phyloP scores from a whole-genome alignment of 352 stramenopile genomes.

The Thalassiosira mediterranea region DNA sequence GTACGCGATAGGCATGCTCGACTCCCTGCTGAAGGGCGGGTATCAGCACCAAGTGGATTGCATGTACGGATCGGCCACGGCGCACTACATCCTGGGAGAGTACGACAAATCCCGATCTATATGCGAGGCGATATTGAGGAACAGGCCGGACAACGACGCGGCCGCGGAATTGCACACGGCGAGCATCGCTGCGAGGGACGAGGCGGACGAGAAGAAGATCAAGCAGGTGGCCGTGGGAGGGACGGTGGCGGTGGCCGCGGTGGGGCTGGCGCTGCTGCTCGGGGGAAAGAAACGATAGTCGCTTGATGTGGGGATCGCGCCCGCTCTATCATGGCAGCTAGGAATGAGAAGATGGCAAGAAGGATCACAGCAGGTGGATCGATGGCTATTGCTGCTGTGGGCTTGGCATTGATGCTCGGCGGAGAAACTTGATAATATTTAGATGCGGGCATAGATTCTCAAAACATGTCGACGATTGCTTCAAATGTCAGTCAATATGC shows the following conservation, averaged over 20 bases:
- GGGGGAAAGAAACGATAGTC: conserved; percentile 39
- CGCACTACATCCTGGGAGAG: conserved; percentile 77
- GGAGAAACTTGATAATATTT: too few species aligned
- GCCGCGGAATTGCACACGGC: conserved; percentile 77
- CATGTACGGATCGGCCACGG: conserved; percentile 74
- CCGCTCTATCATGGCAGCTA: too few species aligned
- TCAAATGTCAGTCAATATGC: too few species aligned
- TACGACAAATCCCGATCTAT: conserved; percentile 63
- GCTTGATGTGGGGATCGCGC: too few species aligned
- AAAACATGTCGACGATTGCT: too few species aligned
- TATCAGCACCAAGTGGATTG: conserved; percentile 82
- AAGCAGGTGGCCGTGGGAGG: conserved; percentile 68
- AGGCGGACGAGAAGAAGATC: conserved; percentile 63
- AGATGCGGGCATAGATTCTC: too few species aligned
- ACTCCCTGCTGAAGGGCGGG: conserved; percentile 75
- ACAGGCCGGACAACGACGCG: conserved; percentile 62
- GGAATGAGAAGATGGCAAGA: conserved; percentile 61
- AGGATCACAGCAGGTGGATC: conserved; percentile 64
- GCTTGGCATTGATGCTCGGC: conserved; percentile 51
- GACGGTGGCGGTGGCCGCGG: conserved; percentile 59
- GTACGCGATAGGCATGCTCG: conserved; percentile 79
- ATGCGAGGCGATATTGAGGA: conserved; percentile 77
- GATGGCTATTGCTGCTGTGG: conserved; percentile 63
- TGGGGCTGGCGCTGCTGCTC: conserved; percentile 60
- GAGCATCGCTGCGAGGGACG: conserved; percentile 65